phyloP scores from a whole-genome alignment of 73 alveolate genomes.

The Paramecium tetraurelia region DNA sequence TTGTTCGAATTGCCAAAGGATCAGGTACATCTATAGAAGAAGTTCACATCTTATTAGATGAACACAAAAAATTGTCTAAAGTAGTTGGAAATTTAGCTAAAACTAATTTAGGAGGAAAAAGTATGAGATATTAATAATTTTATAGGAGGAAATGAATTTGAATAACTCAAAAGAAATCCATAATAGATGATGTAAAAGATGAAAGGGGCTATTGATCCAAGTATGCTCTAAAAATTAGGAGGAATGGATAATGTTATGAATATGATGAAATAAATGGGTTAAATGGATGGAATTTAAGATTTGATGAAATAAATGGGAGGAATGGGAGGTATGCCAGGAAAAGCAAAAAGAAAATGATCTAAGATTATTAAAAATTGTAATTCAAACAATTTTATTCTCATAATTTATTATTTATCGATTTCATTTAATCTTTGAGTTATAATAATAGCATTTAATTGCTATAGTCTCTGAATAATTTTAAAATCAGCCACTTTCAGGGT shows the following conservation, averaged over 20 bases:
- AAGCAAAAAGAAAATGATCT: constrained; percentile 13
- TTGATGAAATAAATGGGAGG: constrained; percentile 74
- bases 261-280: constrained; percentile 96
- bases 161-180: constrained; percentile 88
- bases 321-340: neutral
- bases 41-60: constrained; percentile 89
- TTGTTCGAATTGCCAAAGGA: constrained; percentile 96
- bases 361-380: neutral
- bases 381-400: neutral
- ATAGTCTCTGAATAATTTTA: too few relatives aligned
- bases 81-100: constrained; percentile 90
- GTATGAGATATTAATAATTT: neutral
- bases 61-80: constrained; percentile 88
- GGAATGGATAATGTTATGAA: constrained; percentile 95
- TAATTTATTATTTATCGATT: neutral
- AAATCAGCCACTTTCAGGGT: too few relatives aligned
- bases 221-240: constrained; percentile 94
- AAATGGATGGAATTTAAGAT: constrained; percentile 91
- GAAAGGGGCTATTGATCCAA: constrained; percentile 95
- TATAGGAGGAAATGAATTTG: constrained; percentile 72
- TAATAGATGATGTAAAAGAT: constrained; percentile 79
- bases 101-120: constrained; percentile 73
- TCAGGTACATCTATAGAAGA: constrained; percentile 95
- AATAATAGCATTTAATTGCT: too few relatives aligned
- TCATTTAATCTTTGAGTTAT: neutral